A percentile compares a stretch with the other conserved stretches of the same genome.
Conservation (phyloP, 73 alveolate genomes). For the Symbiodinium pilosum region DNA sequence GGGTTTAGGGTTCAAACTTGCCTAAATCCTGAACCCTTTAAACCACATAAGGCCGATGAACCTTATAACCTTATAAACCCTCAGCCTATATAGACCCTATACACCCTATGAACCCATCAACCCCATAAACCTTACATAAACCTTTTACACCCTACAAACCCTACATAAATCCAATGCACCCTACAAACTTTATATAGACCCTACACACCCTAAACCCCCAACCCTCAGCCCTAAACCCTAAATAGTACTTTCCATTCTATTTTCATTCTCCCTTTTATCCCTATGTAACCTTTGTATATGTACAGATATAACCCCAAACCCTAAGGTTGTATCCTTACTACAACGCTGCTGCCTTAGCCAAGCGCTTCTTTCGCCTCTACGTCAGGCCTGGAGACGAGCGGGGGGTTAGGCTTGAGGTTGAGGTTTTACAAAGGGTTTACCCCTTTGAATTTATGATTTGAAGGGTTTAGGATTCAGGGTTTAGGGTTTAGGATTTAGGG, state of each 20-base stretch:
- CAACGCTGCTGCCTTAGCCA: slow-evolving; percentile 97
- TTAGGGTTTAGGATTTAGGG: not conserved
- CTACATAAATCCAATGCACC: not conserved
- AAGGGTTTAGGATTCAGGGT: not conserved
- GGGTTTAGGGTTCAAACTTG: not conserved
- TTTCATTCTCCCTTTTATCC: too few species aligned
- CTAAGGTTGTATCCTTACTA: slow-evolving; percentile 97
- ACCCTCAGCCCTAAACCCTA: too few species aligned
- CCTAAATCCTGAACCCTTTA: not conserved
- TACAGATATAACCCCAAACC: too few species aligned
- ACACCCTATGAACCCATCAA: not conserved
- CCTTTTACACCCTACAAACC: not conserved
- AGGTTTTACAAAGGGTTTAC: not conserved
- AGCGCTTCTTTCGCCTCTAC: slow-evolving; percentile 98
- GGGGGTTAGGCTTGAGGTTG: not conserved
- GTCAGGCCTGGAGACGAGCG: not conserved
- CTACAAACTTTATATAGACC: not conserved
- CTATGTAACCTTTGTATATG: too few species aligned
- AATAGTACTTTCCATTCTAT: too few species aligned
- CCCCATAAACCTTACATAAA: not conserved
- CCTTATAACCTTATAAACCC: not conserved
- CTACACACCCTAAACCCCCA: too few species aligned
- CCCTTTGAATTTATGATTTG: not conserved
- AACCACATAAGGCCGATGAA: not conserved
- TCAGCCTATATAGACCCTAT: not conserved